These are phyloP conservation scores for Leccinum subfulvum DNA, from an alignment of 1,284 basidiomycete genomes.

Conservation along the genomic window DNA sequence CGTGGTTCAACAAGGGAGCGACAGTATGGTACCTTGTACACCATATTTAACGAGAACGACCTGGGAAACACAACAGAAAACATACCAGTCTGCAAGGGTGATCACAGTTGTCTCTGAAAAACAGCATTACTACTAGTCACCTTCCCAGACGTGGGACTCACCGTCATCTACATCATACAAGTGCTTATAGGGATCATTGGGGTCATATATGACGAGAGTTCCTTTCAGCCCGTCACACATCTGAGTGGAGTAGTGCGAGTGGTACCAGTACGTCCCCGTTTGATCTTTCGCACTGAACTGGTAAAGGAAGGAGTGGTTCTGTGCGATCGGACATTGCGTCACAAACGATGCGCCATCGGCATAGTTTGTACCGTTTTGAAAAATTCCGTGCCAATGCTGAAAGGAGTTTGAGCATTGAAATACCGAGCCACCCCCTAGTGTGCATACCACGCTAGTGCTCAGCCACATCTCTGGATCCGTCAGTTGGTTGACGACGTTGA, in stretches of 20 bases:
- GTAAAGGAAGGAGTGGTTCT: slow-evolving; percentile 40
- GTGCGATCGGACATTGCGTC: slow-evolving; percentile 47
- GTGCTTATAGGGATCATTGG: slow-evolving; percentile 29
- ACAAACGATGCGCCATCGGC: slow-evolving; percentile 32
- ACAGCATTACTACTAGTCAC: not conserved
- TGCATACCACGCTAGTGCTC: slow-evolving; percentile 33
- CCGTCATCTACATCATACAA: slow-evolving; percentile 38
- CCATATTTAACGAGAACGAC: slow-evolving; percentile 21
- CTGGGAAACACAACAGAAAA: not conserved
- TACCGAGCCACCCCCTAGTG: slow-evolving; percentile 17
- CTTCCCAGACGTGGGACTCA: slow-evolving; percentile 18
- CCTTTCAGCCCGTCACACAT: slow-evolving; percentile 30
- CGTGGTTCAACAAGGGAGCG: slow-evolving; percentile 16
- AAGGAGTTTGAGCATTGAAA: slow-evolving; percentile 24
- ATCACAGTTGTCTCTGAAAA: slow-evolving; percentile 31
- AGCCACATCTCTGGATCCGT: slow-evolving; percentile 31
- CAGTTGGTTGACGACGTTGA: slow-evolving; percentile 34
- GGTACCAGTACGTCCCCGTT: slow-evolving; percentile 46
- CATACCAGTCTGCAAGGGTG: slow-evolving; percentile 31
- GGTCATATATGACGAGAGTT: slow-evolving; percentile 36
- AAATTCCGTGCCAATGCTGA: slow-evolving; percentile 39
- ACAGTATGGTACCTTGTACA: slow-evolving; percentile 34
- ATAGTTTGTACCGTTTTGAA: slow-evolving; percentile 29
- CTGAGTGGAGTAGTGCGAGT: slow-evolving; percentile 43
- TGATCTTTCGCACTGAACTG: slow-evolving; percentile 31